Evolutionary conservation across 192 early-diverging fungal genomes (phyloP), one percentile per base, ranked within the genome.

Genomic region (Dissophora globulifera): DNA sequence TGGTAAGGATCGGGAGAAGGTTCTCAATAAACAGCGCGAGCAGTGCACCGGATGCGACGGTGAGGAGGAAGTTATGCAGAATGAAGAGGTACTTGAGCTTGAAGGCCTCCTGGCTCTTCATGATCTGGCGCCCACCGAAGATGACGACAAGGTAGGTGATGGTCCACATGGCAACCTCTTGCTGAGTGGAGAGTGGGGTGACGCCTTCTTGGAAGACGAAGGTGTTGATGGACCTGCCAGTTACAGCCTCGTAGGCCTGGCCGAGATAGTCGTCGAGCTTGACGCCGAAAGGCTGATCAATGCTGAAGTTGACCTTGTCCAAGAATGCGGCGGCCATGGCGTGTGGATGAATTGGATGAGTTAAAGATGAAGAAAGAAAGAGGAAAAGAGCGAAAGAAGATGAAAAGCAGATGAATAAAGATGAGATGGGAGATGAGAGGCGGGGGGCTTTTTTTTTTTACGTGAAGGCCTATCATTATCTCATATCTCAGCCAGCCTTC

Each of bases 11-110:
- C 33, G 94, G 92, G 42, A 84, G 75, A 27, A 96, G 68, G 78
- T 93, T 86, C 79, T 94, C 92, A 41, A 92, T 78, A 62, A 94
- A 90, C 50, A 92, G 74, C 3, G 88, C 67, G 51, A 96, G 82
- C 35, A 96, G 83, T 3, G 81, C 79, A 23, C 83, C 81, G 33
- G 94, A 96, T 17, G 84, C 76, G 7, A 88, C 62, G 2, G 92
- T 91, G 67, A 96, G 84, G 16, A 90, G 59, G 32, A 92, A 83
- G 75, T 96, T 96, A 80, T 96, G 94, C 57, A 93, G 27, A 79
- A 93, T 90, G 58, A 94, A 93, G 27, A 89, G 66, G 50, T 82
- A 50, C 52, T 90, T 85, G 42, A 92, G 84, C 82, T 89, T 88
- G 78, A 92, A 85, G 20, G 88, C 84, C 55, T 89, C 85, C 54